These are phyloP conservation scores for Vaccinium vitisidaea DNA, from an alignment of 148 eudicot species.

Conservation along the genomic window DNA sequence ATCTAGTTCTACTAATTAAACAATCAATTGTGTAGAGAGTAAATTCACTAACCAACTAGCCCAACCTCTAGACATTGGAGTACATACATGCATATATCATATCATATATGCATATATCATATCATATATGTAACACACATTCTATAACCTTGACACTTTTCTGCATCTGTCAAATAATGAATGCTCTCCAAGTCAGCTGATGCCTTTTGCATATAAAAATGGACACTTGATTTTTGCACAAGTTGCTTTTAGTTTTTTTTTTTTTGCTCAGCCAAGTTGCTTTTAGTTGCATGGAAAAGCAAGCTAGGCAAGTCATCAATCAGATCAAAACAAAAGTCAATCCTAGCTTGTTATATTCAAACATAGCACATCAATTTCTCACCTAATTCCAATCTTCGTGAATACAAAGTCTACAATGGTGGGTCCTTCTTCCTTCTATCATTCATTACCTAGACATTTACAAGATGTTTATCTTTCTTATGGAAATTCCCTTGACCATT, in stretches of 20 bases:
- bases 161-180: background rate
- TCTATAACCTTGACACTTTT: background rate
- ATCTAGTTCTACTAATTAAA: no score
- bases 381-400: background rate
- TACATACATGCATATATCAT: no score
- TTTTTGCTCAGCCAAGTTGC: background rate
- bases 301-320: background rate
- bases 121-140: no score
- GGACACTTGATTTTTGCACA: background rate
- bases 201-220: background rate
- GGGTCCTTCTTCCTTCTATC: constrained; percentile 5
- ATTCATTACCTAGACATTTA: background rate
- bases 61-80: no score
- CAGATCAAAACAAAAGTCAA: constrained; percentile 1
- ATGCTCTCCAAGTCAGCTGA: background rate
- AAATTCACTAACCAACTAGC: no score
- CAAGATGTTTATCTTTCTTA: background rate
- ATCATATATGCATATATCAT: no score
- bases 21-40: no score
- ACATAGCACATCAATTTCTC: constrained; percentile 3
- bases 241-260: constrained; percentile 3
- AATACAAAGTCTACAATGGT: background rate
- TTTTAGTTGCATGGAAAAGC: constrained; percentile 3
- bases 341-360: background rate
- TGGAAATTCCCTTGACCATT: background rate